A percentile compares a stretch with the other conserved stretches of the same genome.
Conservation (phyloP, 140 eudicot genomes). For the Oenanthe javanica region DNA sequence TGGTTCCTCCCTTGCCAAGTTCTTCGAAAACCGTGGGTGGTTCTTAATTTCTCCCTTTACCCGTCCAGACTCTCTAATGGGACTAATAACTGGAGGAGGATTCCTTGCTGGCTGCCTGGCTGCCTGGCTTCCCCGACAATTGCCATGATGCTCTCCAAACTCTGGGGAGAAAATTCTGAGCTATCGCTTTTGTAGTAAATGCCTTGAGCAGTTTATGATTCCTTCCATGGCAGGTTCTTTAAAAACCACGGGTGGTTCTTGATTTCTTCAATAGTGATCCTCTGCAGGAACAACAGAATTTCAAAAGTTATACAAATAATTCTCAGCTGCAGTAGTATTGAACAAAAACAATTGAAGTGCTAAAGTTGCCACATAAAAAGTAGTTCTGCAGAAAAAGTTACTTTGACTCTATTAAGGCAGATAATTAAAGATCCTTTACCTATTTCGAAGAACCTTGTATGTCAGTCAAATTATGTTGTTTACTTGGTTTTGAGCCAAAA, state of each 20-base stretch:
- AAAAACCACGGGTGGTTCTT: slow-evolving; percentile 87
- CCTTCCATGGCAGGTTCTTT: slow-evolving; percentile 76
- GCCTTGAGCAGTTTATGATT: slow-evolving; percentile 64
- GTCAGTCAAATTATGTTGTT: background rate
- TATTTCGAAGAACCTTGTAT: background rate
- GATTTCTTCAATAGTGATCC: slow-evolving; percentile 65
- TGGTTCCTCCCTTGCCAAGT: slow-evolving; percentile 61
- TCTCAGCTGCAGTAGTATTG: too few relatives aligned
- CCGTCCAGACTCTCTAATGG: slow-evolving; percentile 69
- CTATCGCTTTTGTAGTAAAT: slow-evolving; percentile 24
- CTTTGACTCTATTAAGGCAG: too few relatives aligned
- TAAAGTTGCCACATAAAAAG: background rate
- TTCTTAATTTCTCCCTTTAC: slow-evolving; percentile 58
- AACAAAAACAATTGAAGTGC: background rate
- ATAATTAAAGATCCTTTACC: background rate
- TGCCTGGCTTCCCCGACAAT: slow-evolving; percentile 62
- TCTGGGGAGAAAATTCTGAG: slow-evolving; percentile 52
- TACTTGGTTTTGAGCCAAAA: background rate
- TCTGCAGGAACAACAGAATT: slow-evolving; percentile 31
- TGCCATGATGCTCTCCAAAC: slow-evolving; percentile 65
- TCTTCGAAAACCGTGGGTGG: slow-evolving; percentile 84
- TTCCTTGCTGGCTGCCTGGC: slow-evolving; percentile 1
- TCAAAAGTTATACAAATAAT: background rate
- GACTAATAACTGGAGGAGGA: slow-evolving; percentile 58
- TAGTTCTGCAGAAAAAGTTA: too few relatives aligned